Percentiles rank a stretch among this genome's conserved stretches.
phyloP scores from a whole-genome alignment of 2,329 filamentous ascomycete species.

The Ophiostoma montium region DNA sequence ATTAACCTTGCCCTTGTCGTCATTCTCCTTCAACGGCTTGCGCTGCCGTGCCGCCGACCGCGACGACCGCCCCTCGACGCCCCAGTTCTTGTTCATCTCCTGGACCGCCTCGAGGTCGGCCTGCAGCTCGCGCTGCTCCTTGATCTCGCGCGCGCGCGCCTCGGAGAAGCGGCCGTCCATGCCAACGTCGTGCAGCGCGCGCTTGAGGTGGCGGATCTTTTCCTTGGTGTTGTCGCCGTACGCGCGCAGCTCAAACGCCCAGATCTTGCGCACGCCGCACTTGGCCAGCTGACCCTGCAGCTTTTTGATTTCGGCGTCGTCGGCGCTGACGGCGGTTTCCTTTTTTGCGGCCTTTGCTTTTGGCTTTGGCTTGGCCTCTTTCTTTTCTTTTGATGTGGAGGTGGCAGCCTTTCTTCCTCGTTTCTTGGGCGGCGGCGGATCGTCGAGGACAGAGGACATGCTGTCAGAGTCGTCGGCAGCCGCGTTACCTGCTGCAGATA shows the following conservation, averaged over 20 bases:
- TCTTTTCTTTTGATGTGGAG: conserved; percentile 3
- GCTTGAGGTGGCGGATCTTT: conserved; percentile 70
- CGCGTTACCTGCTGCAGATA: too few relatives aligned
- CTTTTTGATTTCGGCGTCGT: conserved; percentile 72
- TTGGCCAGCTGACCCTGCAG: conserved; percentile 77
- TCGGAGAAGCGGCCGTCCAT: conserved; percentile 84
- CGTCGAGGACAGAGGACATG: conserved; percentile 65
- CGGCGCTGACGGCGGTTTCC: conserved; percentile 30
- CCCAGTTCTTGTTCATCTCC: conserved; percentile 71
- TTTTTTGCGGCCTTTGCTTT: conserved; percentile 21
- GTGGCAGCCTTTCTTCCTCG: conserved; percentile 1
- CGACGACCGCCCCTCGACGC: conserved; percentile 32
- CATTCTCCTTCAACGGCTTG: conserved; percentile 24
- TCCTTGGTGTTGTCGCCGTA: conserved; percentile 56
- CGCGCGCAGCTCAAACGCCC: conserved; percentile 69
- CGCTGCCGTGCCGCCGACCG: conserved; percentile 16
- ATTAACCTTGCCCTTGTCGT: conserved; percentile 21
- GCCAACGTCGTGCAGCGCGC: conserved; percentile 65
- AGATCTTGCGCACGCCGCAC: conserved; percentile 86
- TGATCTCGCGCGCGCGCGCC: conserved; percentile 73
- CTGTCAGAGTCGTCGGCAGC: conserved; percentile 28
- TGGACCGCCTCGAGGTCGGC: conserved; percentile 76
- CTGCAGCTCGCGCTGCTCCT: conserved; percentile 69
- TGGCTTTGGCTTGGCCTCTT: conserved; percentile 27
- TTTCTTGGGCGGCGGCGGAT: conserved; percentile 28